A percentile compares a stretch with the other conserved stretches of the same genome.
phyloP scores from a whole-genome alignment of 331 rosid species.

The Arachis monticola region DNA sequence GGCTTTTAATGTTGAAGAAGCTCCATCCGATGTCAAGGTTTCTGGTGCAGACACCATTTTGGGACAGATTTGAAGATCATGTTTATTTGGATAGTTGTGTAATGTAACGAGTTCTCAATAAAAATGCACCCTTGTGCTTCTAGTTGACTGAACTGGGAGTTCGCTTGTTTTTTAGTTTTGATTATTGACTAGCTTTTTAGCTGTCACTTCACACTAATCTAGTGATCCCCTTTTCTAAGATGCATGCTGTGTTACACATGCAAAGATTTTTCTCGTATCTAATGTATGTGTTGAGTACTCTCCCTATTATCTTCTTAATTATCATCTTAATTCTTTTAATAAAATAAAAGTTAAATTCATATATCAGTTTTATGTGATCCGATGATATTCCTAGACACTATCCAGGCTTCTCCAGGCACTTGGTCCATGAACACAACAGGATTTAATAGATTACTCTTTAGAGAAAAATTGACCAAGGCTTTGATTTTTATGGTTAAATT shows the following conservation, averaged over 20 bases:
- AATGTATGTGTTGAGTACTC: no score
- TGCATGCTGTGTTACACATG: background rate
- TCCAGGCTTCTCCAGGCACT: no score
- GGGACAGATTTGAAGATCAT: slow-evolving; percentile 67
- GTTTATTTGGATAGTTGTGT: background rate
- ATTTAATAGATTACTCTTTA: no score
- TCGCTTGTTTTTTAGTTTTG: background rate
- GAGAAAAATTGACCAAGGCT: no score
- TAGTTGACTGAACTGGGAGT: slow-evolving; percentile 7
- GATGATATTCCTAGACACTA: no score
- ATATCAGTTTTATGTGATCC: no score
- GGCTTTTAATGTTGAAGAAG: slow-evolving; percentile 81
- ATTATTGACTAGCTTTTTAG: background rate
- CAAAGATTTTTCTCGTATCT: slow-evolving; percentile 6
- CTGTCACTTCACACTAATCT: background rate
- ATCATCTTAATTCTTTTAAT: no score
- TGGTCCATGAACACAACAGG: no score
- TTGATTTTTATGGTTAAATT: no score
- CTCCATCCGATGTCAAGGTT: slow-evolving; percentile 93
- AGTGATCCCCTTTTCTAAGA: background rate
- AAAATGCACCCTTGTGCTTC: slow-evolving; percentile 26
- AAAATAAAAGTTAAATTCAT: no score
- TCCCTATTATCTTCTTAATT: no score
- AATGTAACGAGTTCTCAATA: slow-evolving; percentile 18
- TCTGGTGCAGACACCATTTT: slow-evolving; percentile 85